Conservation (phyloP, 2,329 filamentous ascomycete genomes). For the Mariannaea elegans region DNA sequence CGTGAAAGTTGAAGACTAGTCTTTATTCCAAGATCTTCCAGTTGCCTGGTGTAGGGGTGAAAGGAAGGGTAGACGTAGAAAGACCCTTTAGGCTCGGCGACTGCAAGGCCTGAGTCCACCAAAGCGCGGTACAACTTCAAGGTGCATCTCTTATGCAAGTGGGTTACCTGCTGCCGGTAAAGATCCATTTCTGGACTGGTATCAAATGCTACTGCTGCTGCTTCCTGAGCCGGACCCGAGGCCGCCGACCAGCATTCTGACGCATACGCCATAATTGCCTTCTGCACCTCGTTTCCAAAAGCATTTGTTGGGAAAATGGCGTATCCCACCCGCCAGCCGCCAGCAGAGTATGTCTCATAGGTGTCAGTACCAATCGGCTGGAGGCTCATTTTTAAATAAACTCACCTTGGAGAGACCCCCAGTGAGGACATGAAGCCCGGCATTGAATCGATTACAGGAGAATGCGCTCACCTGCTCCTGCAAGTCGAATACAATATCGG, state of each 20-base stretch:
- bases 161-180: neutral
- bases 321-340: slow-evolving; percentile 7
- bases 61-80: slow-evolving; percentile 15
- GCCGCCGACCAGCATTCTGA: slow-evolving; percentile 15
- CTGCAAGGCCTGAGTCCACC: neutral
- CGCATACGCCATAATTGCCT: slow-evolving; percentile 1
- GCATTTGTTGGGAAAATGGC: neutral
- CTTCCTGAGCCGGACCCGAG: slow-evolving; percentile 8
- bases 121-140: neutral
- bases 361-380: neutral
- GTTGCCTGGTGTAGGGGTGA: slow-evolving; percentile 2
- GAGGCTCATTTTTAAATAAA: neutral
- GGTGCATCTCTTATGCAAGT: slow-evolving; percentile 2
- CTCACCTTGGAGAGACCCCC: slow-evolving; percentile 4
- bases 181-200: neutral
- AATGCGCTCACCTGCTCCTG: neutral
- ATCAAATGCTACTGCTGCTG: slow-evolving; percentile 3
- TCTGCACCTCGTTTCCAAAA: neutral
- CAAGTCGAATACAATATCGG: neutral
- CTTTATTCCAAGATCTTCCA: neutral
- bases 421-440: neutral
- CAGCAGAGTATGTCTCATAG: slow-evolving; percentile 8
- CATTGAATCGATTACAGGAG: neutral
- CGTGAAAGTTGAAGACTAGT: neutral
- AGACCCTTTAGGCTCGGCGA: neutral